Conservation (phyloP, 129 eudicot genomes). For the Flaveria sonorensis region DNA sequence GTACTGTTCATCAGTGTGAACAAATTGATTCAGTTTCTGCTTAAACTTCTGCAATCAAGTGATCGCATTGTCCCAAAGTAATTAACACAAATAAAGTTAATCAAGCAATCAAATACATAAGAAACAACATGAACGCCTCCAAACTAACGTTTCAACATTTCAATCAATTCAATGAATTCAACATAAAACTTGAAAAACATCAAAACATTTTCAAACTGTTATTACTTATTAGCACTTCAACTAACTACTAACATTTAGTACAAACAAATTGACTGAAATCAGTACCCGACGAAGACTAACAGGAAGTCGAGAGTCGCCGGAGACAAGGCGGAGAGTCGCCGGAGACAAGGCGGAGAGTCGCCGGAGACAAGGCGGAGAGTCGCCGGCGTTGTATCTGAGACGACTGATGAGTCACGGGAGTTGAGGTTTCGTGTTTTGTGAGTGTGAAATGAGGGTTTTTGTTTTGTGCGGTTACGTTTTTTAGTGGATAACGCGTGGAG, state of each 20-base stretch:
- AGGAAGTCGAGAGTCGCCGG: too few species aligned
- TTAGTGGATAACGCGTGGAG: neutral
- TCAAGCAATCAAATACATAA: neutral
- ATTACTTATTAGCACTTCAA: neutral
- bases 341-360: neutral
- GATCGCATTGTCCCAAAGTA: neutral
- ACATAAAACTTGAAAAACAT: neutral
- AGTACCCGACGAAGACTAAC: neutral
- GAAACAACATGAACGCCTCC: neutral
- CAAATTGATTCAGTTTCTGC: neutral
- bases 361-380: conserved; percentile 1
- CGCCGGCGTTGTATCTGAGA: conserved; percentile 8
- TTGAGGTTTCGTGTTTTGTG: neutral
- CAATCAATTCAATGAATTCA: neutral
- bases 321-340: neutral
- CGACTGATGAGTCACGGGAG: neutral
- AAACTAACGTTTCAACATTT: neutral
- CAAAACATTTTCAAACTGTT: neutral
- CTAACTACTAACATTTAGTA: neutral
- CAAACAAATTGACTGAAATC: neutral
- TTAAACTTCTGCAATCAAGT: neutral
- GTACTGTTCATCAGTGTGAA: too few species aligned
- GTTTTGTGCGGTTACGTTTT: neutral
- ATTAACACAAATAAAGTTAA: neutral
- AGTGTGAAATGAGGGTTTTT: conserved; percentile 7